phyloP scores from a whole-genome alignment of 2,329 filamentous ascomycete species.

The Huntiella abstrusa region DNA sequence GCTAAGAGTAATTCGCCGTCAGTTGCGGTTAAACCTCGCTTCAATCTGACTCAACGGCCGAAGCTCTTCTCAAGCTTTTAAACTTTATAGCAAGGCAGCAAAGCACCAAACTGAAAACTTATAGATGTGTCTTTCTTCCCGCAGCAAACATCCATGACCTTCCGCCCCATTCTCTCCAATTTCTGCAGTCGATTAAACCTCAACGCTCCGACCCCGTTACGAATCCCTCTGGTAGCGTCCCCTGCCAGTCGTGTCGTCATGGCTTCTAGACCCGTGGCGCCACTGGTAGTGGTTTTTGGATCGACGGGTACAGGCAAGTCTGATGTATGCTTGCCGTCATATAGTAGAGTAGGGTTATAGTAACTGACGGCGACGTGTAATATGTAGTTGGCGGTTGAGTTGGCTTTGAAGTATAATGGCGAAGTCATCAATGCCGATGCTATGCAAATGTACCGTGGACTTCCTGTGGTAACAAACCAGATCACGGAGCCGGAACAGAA shows the following conservation, averaged over 20 bases:
- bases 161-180: background rate
- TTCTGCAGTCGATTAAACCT: constrained; percentile 2
- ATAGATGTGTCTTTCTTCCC: too few species aligned
- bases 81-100: too few species aligned
- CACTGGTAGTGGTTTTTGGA: constrained; percentile 66
- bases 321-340: constrained; percentile 37
- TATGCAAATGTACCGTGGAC: constrained; percentile 87
- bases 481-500: constrained; percentile 56
- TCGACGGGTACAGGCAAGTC: constrained; percentile 90
- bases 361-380: background rate
- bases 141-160: background rate
- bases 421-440: constrained; percentile 96
- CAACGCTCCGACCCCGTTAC: background rate
- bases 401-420: constrained; percentile 68
- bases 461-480: constrained; percentile 93
- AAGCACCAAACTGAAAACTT: too few species aligned
- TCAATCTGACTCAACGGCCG: too few species aligned
- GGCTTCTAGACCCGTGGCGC: constrained; percentile 25
- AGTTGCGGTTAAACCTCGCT: too few species aligned
- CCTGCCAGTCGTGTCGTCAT: constrained; percentile 1
- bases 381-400: constrained; percentile 63
- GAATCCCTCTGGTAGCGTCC: constrained; percentile 12
- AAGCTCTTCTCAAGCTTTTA: too few species aligned
- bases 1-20: too few species aligned
- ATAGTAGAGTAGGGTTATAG: constrained; percentile 5